These are phyloP conservation scores for Talaromyces amestolkiae DNA, from an alignment of 2,329 filamentous ascomycete genomes.

Conservation along the genomic window DNA sequence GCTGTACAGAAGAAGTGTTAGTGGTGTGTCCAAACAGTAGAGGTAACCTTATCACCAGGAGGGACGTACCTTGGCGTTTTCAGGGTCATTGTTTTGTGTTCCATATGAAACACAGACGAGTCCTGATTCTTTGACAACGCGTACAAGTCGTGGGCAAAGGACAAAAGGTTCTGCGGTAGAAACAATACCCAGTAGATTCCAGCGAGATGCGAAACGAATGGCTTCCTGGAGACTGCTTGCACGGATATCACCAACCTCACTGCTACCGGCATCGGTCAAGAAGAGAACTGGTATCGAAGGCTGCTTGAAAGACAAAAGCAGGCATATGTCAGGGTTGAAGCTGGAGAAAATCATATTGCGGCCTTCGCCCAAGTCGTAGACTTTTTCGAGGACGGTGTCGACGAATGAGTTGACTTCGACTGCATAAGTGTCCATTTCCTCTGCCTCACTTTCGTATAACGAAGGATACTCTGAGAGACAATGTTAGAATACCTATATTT, in stretches of 20 bases:
- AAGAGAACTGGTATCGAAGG: constrained; percentile 95
- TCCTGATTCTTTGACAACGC: constrained; percentile 89
- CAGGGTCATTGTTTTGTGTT: constrained; percentile 80
- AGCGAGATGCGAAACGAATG: constrained; percentile 87
- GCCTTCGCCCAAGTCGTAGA: constrained; percentile 77
- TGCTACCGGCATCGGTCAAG: constrained; percentile 83
- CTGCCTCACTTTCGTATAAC: constrained; percentile 90
- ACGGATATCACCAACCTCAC: constrained; percentile 78
- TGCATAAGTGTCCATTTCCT: constrained; percentile 94
- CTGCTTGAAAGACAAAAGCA: constrained; percentile 94
- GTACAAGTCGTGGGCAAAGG: constrained; percentile 81
- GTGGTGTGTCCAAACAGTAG: not conserved
- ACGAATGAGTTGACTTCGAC: constrained; percentile 96
- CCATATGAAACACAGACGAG: constrained; percentile 95
- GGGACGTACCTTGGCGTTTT: constrained; percentile 76
- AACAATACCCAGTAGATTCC: constrained; percentile 92
- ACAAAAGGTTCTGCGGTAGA: constrained; percentile 84
- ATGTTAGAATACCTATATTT: not conserved
- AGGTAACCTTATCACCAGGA: not conserved
- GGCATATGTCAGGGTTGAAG: constrained; percentile 95
- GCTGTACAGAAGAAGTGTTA: constrained; percentile 44
- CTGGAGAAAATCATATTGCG: constrained; percentile 96
- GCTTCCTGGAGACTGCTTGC: constrained; percentile 93
- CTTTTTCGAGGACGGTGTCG: constrained; percentile 84
- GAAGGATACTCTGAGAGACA: constrained; percentile 74